Evolutionary conservation across 768 basidiomycete genomes (phyloP).

Genomic region (Boletus tomentosulus): DNA sequence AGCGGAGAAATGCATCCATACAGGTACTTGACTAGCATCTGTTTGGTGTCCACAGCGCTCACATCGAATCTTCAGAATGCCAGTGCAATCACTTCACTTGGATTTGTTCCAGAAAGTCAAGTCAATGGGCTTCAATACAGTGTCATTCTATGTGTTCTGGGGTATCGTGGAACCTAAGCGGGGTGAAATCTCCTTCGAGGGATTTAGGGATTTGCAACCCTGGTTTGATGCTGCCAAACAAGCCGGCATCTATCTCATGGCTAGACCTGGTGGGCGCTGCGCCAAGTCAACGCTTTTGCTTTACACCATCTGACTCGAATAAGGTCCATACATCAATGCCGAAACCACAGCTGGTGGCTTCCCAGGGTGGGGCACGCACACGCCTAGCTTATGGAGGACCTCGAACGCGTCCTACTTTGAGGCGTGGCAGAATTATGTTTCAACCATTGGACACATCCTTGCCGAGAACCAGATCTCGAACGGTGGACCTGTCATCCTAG

Average conservation of each 20-base stretch:
- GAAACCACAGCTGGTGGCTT: conserved; percentile 40
- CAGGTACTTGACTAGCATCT: conserved; percentile 26
- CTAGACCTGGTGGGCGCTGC: conserved; percentile 20
- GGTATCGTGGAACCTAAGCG: conserved; percentile 40
- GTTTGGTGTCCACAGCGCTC: background rate
- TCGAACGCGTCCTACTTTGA: conserved; percentile 43
- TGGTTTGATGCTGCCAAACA: conserved; percentile 28
- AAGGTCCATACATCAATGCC: conserved; percentile 28
- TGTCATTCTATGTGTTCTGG: conserved; percentile 61
- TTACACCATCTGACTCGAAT: background rate
- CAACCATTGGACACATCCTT: conserved; percentile 44
- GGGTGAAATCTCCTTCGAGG: conserved; percentile 50
- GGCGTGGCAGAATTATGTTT: conserved; percentile 58
- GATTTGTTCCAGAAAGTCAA: conserved; percentile 64
- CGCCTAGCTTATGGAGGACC: conserved; percentile 46
- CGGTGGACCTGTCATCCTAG: conserved; percentile 52
- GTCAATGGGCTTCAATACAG: conserved; percentile 34
- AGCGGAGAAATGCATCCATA: conserved; percentile 64
- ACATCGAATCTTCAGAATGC: conserved; percentile 20
- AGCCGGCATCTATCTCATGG: conserved; percentile 26
- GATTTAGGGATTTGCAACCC: conserved; percentile 35
- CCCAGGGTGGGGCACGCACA: conserved; percentile 57
- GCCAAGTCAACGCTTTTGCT: background rate
- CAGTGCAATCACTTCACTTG: conserved; percentile 33
- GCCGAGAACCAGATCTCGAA: conserved; percentile 54